Evolutionary conservation across 2,329 filamentous ascomycete genomes (phyloP), one percentile per base, ranked within the genome.

Genomic region (Stylonectria norvegica): DNA sequence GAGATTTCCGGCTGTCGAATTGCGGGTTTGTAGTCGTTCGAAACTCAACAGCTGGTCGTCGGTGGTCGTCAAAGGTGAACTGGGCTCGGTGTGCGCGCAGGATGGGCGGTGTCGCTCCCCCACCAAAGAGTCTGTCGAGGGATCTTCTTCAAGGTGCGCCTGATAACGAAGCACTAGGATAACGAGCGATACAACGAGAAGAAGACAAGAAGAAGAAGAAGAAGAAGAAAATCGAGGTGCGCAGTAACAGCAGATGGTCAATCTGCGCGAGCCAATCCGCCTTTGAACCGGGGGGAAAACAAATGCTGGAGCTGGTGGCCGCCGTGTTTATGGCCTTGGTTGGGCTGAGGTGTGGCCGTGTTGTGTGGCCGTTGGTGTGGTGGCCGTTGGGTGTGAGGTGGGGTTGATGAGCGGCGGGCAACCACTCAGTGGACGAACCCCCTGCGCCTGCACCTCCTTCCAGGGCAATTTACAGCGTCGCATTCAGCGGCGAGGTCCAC

Each of bases 41-140:
- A n/a, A n/a, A n/a, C n/a, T n/a, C n/a, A n/a, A n/a, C n/a, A n/a
- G n/a, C n/a, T n/a, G n/a, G n/a, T n/a, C n/a, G n/a, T n/a, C n/a
- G n/a, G n/a, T n/a, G n/a, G n/a, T n/a, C n/a, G 32, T 38, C 40
- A 30, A 20, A 23, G 17, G 33, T 36, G 37, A 36, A 18, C 36
- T 44, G 38, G 42, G 28, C 47, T 44, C 40, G 47, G 17, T 10
- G 12, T 35, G 5, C 25, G 6, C 12, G 32, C 45, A 10, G 30
- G 29, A 40, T 43, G 49, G 50, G 52, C 46, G 47, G 50, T 56
- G 50, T 53, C 50, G 37, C 38, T 52, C 53, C 50, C 50, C 50
- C 50, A 53, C 50, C 42, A 53, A 36, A 42, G 40, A 40, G 48
- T 43, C 28, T 30, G 28, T 25, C 12, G 22, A 25, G 7, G 22